A percentile compares a stretch with the other conserved stretches of the same genome.
Evolutionary conservation across 2,329 filamentous ascomycete genomes (phyloP).

Genomic region (Lachnellula arida): DNA sequence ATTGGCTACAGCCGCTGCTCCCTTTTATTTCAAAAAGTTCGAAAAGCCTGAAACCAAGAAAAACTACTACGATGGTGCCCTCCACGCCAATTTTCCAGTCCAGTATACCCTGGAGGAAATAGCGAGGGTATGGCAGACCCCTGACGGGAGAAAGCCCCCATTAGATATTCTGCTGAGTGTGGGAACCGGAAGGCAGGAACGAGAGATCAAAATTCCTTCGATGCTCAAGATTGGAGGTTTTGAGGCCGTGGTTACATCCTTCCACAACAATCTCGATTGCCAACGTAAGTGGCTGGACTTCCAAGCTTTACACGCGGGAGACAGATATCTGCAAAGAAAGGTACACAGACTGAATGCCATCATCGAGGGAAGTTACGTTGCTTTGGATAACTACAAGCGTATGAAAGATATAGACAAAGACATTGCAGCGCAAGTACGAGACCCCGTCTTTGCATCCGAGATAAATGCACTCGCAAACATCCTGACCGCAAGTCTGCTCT

Average conservation of each 20-base stretch:
- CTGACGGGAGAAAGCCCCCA: slow-evolving; percentile 4
- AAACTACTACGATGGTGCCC: slow-evolving; percentile 7
- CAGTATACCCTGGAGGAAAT: slow-evolving; percentile 7
- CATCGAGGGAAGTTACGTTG: slow-evolving; percentile 7
- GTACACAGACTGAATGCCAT: slow-evolving; percentile 4
- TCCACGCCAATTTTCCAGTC: slow-evolving; percentile 9
- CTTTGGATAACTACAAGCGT: slow-evolving; percentile 7
- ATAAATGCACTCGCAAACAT: slow-evolving; percentile 4
- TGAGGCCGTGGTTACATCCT: slow-evolving; percentile 5
- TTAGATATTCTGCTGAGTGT: slow-evolving; percentile 7
- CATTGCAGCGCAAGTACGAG: slow-evolving; percentile 1
- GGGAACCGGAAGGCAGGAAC: slow-evolving; percentile 7
- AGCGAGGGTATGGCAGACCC: slow-evolving; percentile 2
- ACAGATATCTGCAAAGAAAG: not conserved
- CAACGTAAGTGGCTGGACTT: slow-evolving; percentile 4
- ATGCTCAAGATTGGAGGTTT: slow-evolving; percentile 9
- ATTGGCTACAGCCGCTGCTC: slow-evolving; percentile 20
- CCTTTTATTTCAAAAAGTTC: slow-evolving; percentile 20
- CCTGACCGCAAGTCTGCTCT: slow-evolving; percentile 9
- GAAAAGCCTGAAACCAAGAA: slow-evolving; percentile 14
- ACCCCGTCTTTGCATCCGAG: not conserved
- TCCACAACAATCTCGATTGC: slow-evolving; percentile 9
- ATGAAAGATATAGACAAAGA: slow-evolving; percentile 5
- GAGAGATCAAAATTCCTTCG: slow-evolving; percentile 5
- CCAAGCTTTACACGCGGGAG: not conserved